phyloP scores from a whole-genome alignment of 305 asterid species.

The Ilex paraguariensis region DNA sequence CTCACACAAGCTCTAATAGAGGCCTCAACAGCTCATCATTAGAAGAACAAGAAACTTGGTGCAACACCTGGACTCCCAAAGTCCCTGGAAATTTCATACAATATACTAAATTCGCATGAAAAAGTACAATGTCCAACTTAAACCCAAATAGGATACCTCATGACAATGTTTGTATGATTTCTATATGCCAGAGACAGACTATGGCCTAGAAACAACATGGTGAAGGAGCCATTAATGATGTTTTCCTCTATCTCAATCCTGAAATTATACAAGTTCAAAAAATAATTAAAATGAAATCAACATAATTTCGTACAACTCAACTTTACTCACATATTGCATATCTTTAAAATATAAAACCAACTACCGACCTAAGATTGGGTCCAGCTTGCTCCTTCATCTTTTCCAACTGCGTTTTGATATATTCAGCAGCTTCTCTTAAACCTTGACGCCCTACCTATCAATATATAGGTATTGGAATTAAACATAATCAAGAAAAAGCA shows the following conservation, averaged over 20 bases:
- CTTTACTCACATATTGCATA: background rate
- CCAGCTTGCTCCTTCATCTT: conserved; percentile 78
- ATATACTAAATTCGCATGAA: too few species aligned
- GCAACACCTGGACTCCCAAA: too few species aligned
- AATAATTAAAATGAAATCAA: conserved; percentile 4
- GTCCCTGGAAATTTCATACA: too few species aligned
- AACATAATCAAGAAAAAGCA: background rate
- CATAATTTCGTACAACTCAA: conserved; percentile 7
- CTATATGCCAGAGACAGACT: conserved; percentile 81
- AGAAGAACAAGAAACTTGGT: too few species aligned
- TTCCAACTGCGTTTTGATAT: conserved; percentile 72
- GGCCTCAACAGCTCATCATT: too few species aligned
- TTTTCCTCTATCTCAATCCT: conserved; percentile 96
- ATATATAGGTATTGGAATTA: background rate
- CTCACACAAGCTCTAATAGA: conserved; percentile 50
- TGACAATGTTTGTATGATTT: conserved; percentile 63
- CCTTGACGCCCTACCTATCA: conserved; percentile 88
- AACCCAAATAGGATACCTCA: conserved; percentile 42
- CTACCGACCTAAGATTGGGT: conserved; percentile 54
- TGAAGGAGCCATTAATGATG: conserved; percentile 84
- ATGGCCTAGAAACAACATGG: conserved; percentile 72
- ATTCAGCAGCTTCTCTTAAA: conserved; percentile 71
- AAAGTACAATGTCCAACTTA: too few species aligned
- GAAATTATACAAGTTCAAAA: conserved; percentile 29
- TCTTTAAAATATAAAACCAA: conserved; percentile 6